Percentiles rank a stretch among this genome's conserved stretches.
phyloP scores from a whole-genome alignment of 2,329 filamentous ascomycete species.

The Curvularia spicifera region DNA sequence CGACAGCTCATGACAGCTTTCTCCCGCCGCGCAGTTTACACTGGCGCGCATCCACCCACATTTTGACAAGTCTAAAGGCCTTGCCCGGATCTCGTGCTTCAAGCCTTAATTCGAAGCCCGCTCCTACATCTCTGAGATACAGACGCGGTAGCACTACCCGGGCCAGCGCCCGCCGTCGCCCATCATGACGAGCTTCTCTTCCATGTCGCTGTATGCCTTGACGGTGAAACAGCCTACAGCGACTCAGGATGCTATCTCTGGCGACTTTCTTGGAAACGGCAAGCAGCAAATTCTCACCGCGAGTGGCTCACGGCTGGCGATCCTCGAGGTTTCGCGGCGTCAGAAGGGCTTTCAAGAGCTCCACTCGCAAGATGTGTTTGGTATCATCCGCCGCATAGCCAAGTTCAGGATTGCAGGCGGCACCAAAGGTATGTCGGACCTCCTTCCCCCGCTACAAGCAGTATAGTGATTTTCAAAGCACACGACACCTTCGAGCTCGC shows the following conservation, averaged over 20 bases:
- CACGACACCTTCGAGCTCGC: constrained; percentile 35
- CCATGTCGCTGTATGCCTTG: constrained; percentile 98
- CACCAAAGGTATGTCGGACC: constrained; percentile 79
- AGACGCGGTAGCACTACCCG: constrained; percentile 30
- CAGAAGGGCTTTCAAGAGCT: constrained; percentile 86
- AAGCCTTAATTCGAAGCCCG: background rate
- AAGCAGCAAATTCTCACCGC: constrained; percentile 97
- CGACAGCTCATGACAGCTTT: constrained; percentile 7
- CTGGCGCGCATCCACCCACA: constrained; percentile 8
- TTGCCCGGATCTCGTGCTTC: background rate
- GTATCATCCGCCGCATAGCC: constrained; percentile 88
- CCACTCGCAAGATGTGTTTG: constrained; percentile 92
- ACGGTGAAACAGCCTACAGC: constrained; percentile 92
- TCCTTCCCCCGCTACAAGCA: constrained; percentile 43
- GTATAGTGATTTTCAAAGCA: constrained; percentile 58
- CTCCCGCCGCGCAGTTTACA: constrained; percentile 10
- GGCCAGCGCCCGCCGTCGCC: constrained; percentile 46
- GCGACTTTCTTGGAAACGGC: constrained; percentile 94
- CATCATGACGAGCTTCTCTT: constrained; percentile 94
- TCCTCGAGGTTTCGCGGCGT: constrained; percentile 83
- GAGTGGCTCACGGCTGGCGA: constrained; percentile 85
- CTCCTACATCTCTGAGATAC: constrained; percentile 8
- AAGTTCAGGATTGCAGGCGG: constrained; percentile 92
- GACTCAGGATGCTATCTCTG: constrained; percentile 87
- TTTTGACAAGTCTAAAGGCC: constrained; percentile 1